phyloP scores from a whole-genome alignment of 148 eudicot species.

The Chenopodium berlandieri region DNA sequence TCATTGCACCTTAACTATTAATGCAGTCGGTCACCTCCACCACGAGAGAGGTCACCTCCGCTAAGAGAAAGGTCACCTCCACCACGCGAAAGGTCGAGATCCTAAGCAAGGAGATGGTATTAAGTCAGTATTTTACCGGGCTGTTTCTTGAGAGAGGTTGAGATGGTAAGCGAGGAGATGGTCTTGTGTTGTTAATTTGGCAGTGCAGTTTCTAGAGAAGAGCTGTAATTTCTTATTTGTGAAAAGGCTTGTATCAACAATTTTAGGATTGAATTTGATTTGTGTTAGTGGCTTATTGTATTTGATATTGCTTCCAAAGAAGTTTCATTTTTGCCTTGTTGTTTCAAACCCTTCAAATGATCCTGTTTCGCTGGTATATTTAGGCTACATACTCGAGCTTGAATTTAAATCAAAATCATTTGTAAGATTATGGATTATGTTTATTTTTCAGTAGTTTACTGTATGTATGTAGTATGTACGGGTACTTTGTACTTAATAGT shows the following conservation, averaged over 20 bases:
- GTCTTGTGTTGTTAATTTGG: not conserved
- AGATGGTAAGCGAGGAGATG: constrained; percentile 33
- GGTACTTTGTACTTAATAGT: too few species aligned
- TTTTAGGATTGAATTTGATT: not conserved
- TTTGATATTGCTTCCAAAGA: constrained; percentile 3
- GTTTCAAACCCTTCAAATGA: not conserved
- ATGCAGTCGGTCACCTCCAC: constrained; percentile 49
- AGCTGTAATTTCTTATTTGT: constrained; percentile 1
- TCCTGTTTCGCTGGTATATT: constrained; percentile 6
- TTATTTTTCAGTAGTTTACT: not conserved
- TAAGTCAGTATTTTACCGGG: not conserved
- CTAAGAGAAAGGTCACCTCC: constrained; percentile 31
- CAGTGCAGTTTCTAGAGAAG: constrained; percentile 1
- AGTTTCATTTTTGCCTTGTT: not conserved
- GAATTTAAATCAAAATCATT: not conserved
- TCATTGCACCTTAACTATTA: not conserved
- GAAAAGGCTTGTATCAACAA: constrained; percentile 14
- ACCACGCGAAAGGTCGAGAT: constrained; percentile 44
- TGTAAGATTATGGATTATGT: not conserved
- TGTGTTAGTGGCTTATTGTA: not conserved
- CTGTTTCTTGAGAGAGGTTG: constrained; percentile 33
- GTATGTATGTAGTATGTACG: not conserved
- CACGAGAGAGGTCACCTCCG: constrained; percentile 27
- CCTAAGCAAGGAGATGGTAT: constrained; percentile 30
- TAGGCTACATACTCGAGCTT: not conserved